Conservation (phyloP, 306 rosid species). For the Dryas drummondii region DNA sequence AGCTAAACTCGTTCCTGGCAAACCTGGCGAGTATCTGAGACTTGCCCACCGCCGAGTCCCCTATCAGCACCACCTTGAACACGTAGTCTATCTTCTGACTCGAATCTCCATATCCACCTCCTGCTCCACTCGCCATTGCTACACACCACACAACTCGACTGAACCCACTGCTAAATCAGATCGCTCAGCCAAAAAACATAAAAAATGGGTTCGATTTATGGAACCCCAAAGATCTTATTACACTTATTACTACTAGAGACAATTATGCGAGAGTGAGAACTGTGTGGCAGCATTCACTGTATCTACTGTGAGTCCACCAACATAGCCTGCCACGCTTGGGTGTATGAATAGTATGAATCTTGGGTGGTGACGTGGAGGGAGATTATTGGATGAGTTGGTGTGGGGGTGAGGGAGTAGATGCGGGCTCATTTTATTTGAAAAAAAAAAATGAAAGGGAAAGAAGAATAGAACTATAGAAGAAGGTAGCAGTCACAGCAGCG, state of each 20-base stretch:
- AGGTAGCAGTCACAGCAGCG: constrained; percentile 3
- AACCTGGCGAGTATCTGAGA: constrained; percentile 93
- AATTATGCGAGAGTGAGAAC: background rate
- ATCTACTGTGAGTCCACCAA: background rate
- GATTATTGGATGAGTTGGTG: background rate
- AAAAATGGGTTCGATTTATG: background rate
- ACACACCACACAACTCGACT: too few relatives aligned
- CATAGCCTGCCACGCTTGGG: constrained; percentile 12
- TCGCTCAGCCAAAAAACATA: background rate
- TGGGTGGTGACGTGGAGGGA: constrained; percentile 19
- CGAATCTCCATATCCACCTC: constrained; percentile 74
- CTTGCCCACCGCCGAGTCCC: constrained; percentile 98
- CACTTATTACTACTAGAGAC: background rate
- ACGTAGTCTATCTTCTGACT: constrained; percentile 94
- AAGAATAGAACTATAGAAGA: constrained; percentile 12
- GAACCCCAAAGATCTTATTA: background rate
- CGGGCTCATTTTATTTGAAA: background rate
- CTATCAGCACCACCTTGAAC: constrained; percentile 93
- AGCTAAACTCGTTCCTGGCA: constrained; percentile 92
- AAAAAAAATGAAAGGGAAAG: background rate
- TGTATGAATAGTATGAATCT: background rate
- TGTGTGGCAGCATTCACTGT: background rate
- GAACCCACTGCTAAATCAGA: too few relatives aligned
- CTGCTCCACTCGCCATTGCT: constrained; percentile 60
- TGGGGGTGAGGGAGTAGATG: background rate